Evolutionary conservation across 2,329 filamentous ascomycete species (phyloP).

Genomic region (Aspergillus sp.): DNA sequence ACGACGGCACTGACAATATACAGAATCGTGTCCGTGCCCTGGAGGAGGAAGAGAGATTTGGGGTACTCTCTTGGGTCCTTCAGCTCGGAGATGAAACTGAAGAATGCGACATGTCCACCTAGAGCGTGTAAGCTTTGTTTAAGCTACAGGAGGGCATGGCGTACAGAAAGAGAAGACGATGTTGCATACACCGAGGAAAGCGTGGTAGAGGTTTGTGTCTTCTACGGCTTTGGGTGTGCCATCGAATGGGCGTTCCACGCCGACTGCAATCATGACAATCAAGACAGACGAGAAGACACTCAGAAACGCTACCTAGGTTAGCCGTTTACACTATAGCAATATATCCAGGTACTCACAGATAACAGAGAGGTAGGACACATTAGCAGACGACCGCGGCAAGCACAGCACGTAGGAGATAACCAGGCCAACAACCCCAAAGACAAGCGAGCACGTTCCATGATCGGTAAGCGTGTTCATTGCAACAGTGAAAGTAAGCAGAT

Average conservation of each 20-base stretch:
- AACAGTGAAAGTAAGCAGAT: constrained; percentile 68
- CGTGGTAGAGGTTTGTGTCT: constrained; percentile 53
- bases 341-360: constrained; percentile 38
- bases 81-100: constrained; percentile 65
- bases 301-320: constrained; percentile 52
- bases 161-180: constrained; percentile 69
- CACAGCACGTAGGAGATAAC: constrained; percentile 59
- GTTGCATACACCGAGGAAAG: constrained; percentile 63
- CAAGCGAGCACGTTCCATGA: constrained; percentile 62
- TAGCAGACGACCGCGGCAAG: constrained; percentile 62
- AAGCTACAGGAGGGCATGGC: constrained; percentile 52
- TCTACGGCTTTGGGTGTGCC: constrained; percentile 38
- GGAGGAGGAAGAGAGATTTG: constrained; percentile 63
- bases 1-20: constrained; percentile 67
- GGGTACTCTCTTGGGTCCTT: constrained; percentile 60
- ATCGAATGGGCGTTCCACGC: constrained; percentile 48
- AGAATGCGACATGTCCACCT: constrained; percentile 66
- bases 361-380: constrained; percentile 62
- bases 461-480: constrained; percentile 66
- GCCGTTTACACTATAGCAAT: not conserved
- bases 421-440: constrained; percentile 61
- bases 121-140: constrained; percentile 45
- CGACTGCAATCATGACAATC: constrained; percentile 67
- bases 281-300: constrained; percentile 65
- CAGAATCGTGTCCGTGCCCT: constrained; percentile 59